Evolutionary conservation across 2,329 filamentous ascomycete genomes (phyloP).

Genomic region (Fonsecaea pugnacius): DNA sequence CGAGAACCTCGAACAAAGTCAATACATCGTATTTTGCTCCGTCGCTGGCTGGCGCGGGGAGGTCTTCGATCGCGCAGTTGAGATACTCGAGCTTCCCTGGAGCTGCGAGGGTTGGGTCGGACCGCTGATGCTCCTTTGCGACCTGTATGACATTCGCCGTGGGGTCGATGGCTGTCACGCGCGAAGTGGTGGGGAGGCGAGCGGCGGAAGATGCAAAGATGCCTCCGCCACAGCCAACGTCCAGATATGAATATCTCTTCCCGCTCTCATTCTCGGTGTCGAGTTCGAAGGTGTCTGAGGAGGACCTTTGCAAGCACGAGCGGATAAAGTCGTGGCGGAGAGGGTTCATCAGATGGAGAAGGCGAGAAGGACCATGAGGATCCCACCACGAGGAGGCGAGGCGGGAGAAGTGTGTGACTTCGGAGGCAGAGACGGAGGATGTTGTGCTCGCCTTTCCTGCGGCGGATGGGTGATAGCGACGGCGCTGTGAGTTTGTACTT

Average conservation of each 20-base stretch:
- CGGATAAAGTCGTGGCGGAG: constrained; percentile 91
- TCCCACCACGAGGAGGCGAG: constrained; percentile 98
- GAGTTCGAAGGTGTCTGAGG: constrained; percentile 28
- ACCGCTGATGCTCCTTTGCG: constrained; percentile 73
- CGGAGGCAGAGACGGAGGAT: constrained; percentile 81
- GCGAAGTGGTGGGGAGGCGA: constrained; percentile 47
- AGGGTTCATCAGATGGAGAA: constrained; percentile 97
- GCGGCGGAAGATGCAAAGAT: constrained; percentile 81
- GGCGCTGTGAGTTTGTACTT: background rate
- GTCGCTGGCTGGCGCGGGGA: constrained; percentile 44
- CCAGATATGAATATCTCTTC: constrained; percentile 65
- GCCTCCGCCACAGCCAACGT: constrained; percentile 93
- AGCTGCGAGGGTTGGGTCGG: constrained; percentile 68
- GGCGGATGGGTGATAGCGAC: background rate
- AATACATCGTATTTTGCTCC: constrained; percentile 71
- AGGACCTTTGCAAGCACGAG: constrained; percentile 60
- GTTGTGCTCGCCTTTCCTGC: background rate
- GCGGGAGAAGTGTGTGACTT: constrained; percentile 91
- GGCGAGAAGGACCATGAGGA: constrained; percentile 84
- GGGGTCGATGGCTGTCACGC: constrained; percentile 53
- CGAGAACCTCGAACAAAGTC: constrained; percentile 89
- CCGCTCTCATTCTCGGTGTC: background rate
- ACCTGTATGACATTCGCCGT: constrained; percentile 57
- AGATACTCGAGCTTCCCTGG: constrained; percentile 68
- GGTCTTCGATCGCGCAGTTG: constrained; percentile 75